These are phyloP conservation scores for Aureobasidium sp. DNA, from an alignment of 2,329 filamentous ascomycete species.

Conservation along the genomic window DNA sequence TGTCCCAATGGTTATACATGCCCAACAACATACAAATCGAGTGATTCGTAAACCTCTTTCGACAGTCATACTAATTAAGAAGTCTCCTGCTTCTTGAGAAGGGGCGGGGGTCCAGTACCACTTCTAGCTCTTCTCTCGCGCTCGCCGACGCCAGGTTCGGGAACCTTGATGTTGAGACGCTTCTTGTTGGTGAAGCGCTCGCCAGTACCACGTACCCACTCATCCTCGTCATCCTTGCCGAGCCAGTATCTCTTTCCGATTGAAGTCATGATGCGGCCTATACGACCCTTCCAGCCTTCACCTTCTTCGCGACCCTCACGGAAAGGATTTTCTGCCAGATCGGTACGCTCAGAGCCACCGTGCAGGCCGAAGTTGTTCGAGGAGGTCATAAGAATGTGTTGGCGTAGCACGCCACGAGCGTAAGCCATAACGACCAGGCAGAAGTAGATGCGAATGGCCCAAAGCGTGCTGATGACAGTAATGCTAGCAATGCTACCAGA, in stretches of 20 bases:
- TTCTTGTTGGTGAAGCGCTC: constrained; percentile 45
- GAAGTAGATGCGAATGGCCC: constrained; percentile 72
- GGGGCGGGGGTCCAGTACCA: constrained; percentile 48
- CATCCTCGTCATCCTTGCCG: constrained; percentile 49
- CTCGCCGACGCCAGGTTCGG: constrained; percentile 42
- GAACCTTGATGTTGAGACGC: constrained; percentile 30
- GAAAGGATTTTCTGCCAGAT: constrained; percentile 60
- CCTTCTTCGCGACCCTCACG: constrained; percentile 60
- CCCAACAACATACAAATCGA: not conserved
- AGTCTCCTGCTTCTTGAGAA: constrained; percentile 7
- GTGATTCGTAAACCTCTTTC: not conserved
- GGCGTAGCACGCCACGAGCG: constrained; percentile 66
- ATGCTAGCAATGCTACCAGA: constrained; percentile 67
- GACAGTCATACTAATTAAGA: not conserved
- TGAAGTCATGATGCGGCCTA: constrained; percentile 71
- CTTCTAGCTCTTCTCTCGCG: constrained; percentile 52
- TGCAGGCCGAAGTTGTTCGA: constrained; percentile 25
- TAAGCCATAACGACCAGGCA: constrained; percentile 75
- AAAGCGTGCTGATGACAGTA: constrained; percentile 63
- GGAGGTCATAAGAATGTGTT: constrained; percentile 46
- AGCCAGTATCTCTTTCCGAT: constrained; percentile 75
- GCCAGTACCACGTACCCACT: constrained; percentile 58
- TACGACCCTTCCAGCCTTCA: constrained; percentile 65
- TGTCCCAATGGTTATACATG: not conserved
- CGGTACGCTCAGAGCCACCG: constrained; percentile 32